Base-by-base conservation (phyloP, 176 grass and related monocot species). In the Cocos nucifera region DNA sequence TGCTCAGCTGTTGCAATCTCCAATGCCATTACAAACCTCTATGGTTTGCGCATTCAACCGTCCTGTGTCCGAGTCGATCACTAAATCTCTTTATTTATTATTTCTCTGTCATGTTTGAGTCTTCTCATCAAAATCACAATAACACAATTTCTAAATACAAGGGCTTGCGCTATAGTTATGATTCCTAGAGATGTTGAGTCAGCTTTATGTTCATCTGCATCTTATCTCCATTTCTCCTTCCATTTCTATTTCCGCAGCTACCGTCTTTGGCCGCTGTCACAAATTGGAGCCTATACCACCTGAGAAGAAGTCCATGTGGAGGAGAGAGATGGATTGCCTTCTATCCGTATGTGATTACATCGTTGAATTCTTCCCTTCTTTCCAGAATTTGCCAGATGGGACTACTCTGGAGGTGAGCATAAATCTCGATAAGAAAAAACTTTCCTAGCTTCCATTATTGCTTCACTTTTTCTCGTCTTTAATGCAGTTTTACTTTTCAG, bases 21-120 rank as follows among this genome's bases (percentile, higher is more conserved):
- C 59, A 97, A 97, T 58, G 87, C 93, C 78, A 91, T 97, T 61
- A 97, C 93, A 72, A 97, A 97, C 75, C 87, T 97, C 23, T 97
- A 97, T 70, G 93, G 89, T 95, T 30, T 30, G 28, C 5, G 5
- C 28, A 6, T 30, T 30, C 5, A 85, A 17, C 22, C 10, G 17
- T 30, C 18, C 51, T 25, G 57, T 15, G 23, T 8, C 21, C 27
- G 3, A 12, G 19, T 55, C n/a, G n/a, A n/a, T n/a, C 9, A 12
- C 10, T 10, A 44, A 12, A 44, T 44, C 35, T 44, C 35, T 44
- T 44, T 44, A 12, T 44, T 9, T 44, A 1, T 44, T 9, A 35
- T 1, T 35, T 27, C 32, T 35, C 32, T 9, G 6, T 9, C 35
- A 44, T 44, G 0, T 44, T 44, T 14, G 8, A 44, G 35, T 44